phyloP scores from a whole-genome alignment of 169 alveolate genomes.

The Perkinsus marinus region DNA sequence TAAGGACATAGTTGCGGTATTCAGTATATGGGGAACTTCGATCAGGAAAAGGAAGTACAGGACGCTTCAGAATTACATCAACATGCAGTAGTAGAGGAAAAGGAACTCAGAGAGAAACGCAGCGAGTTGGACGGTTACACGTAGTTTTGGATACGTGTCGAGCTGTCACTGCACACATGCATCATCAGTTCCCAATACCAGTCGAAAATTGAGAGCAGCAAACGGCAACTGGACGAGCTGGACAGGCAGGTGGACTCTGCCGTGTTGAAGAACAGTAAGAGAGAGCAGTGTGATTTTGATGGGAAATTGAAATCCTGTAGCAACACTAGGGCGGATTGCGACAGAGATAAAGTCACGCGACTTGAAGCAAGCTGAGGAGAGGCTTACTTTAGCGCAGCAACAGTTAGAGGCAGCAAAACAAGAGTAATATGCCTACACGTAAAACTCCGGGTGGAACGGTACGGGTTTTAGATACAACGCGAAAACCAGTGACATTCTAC shows the following conservation, averaged over 20 bases:
- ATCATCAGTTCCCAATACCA: background rate
- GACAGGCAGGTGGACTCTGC: background rate
- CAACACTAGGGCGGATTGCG: background rate
- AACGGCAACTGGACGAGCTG: background rate
- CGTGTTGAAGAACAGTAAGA: background rate
- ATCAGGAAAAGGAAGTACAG: background rate
- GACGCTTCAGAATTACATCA: background rate
- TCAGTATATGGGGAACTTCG: background rate
- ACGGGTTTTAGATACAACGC: background rate
- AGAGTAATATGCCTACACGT: background rate
- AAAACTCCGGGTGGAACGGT: background rate
- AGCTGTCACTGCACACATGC: background rate
- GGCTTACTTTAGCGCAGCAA: background rate
- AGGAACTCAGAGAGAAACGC: background rate
- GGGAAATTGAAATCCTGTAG: too few relatives aligned
- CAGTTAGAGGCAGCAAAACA: background rate
- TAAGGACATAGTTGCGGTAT: background rate
- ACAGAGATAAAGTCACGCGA: background rate
- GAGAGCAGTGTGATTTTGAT: too few relatives aligned
- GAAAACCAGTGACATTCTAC: background rate
- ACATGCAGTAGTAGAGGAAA: background rate
- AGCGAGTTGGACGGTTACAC: background rate
- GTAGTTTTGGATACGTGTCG: background rate
- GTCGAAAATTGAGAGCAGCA: background rate
- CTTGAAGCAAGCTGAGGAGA: background rate